These are phyloP conservation scores for Gentiana straminea DNA, from an alignment of 257 asterid species.

Conservation along the genomic window DNA sequence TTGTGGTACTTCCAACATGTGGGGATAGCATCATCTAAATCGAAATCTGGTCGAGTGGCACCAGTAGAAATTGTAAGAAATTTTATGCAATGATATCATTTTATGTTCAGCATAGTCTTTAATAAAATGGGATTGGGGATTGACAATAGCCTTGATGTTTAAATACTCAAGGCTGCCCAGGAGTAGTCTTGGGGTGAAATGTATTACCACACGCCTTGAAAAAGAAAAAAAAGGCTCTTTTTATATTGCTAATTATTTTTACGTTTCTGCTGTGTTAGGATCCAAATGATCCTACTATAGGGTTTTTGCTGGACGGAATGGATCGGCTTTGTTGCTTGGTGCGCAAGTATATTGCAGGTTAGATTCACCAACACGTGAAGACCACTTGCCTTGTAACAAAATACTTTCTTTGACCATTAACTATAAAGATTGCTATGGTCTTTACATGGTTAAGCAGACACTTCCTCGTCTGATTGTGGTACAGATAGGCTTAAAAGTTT, in stretches of 20 bases:
- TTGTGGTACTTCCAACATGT: constrained; percentile 95
- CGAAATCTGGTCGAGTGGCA: constrained; percentile 59
- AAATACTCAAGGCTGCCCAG: too few relatives aligned
- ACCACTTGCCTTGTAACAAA: background rate
- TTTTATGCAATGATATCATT: constrained; percentile 7
- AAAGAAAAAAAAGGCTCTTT: background rate
- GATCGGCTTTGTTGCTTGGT: constrained; percentile 91
- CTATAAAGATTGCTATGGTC: too few relatives aligned
- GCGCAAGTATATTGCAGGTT: constrained; percentile 98
- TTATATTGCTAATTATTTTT: background rate
- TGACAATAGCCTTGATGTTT: too few relatives aligned
- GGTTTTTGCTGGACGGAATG: constrained; percentile 91
- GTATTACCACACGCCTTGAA: too few relatives aligned
- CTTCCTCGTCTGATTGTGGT: too few relatives aligned
- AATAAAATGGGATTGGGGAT: too few relatives aligned
- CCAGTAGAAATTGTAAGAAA: constrained; percentile 85
- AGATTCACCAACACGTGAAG: constrained; percentile 14
- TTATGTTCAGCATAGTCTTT: constrained; percentile 1
- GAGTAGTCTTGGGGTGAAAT: too few relatives aligned
- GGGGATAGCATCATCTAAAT: constrained; percentile 71
- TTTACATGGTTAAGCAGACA: too few relatives aligned
- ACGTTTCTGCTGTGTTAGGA: constrained; percentile 45
- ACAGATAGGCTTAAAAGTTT: too few relatives aligned
- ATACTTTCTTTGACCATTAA: background rate
- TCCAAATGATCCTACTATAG: constrained; percentile 96